phyloP scores from a whole-genome alignment of 495 filamentous ascomycete genomes.

The Podospora comata region DNA sequence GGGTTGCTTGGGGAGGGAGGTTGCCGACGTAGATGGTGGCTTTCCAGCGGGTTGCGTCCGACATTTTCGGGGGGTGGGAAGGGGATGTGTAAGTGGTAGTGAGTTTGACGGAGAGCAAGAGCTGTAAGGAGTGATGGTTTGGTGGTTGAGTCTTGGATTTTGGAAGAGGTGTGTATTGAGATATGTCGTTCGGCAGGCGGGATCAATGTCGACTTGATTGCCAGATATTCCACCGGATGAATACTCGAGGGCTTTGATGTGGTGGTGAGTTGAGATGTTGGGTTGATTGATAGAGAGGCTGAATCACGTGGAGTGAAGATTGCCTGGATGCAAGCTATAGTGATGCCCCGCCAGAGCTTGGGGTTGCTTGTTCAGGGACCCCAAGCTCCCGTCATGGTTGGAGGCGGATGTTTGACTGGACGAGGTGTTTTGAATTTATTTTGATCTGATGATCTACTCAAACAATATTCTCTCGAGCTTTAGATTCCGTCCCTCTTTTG shows the following conservation, averaged over 20 bases:
- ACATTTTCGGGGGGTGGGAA: conserved; percentile 52
- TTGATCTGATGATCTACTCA: neutral
- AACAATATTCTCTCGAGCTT: neutral
- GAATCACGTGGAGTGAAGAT: conserved; percentile 9
- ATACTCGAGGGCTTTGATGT: neutral
- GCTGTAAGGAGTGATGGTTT: neutral
- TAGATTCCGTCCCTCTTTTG: neutral
- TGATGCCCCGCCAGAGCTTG: conserved; percentile 8
- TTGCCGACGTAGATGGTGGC: conserved; percentile 89
- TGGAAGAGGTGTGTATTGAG: neutral
- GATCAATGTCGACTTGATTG: neutral
- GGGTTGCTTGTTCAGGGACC: neutral
- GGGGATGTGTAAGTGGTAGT: neutral
- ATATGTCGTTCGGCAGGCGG: neutral
- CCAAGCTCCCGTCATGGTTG: neutral
- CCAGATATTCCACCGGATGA: neutral
- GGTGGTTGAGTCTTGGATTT: neutral
- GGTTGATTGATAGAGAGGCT: neutral
- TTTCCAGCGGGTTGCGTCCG: conserved; percentile 79
- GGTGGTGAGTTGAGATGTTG: neutral
- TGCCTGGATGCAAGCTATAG: conserved; percentile 2
- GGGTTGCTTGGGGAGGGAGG: conserved; percentile 73
- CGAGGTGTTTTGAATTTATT: neutral
- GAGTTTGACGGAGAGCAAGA: neutral
- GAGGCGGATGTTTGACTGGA: neutral